These are phyloP conservation scores for Trichophyton equinum DNA, from an alignment of 2,329 filamentous ascomycete species.

Conservation along the genomic window DNA sequence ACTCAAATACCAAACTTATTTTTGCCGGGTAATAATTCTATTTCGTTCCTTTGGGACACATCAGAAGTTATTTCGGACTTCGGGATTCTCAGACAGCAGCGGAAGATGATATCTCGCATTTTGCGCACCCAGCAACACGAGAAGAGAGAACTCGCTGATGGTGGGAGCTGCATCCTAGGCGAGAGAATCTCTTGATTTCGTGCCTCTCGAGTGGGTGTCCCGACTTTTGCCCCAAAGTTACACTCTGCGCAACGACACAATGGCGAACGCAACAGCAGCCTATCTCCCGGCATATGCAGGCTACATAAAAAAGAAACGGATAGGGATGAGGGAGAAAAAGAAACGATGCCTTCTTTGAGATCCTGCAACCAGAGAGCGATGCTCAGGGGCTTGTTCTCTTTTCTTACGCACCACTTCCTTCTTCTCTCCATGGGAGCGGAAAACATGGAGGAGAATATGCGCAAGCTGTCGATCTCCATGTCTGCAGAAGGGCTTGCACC, in stretches of 20 bases:
- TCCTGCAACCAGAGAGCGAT: not conserved
- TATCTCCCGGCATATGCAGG: not conserved
- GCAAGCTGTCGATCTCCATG: not conserved
- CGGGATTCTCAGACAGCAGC: not conserved
- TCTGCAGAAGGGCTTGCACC: not conserved
- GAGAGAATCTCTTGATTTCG: not conserved
- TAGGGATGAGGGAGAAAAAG: not conserved
- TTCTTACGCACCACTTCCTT: not conserved
- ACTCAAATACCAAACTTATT: not conserved
- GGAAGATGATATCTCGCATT: constrained; percentile 3
- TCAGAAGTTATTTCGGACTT: constrained; percentile 1
- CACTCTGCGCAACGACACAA: not conserved
- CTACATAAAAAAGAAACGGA: not conserved
- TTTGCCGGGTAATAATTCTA: not conserved
- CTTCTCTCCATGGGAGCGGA: not conserved
- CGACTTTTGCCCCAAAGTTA: constrained; percentile 1
- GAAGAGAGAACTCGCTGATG: not conserved
- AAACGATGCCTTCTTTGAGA: not conserved
- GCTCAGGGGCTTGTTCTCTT: not conserved
- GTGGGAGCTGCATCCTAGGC: not conserved
- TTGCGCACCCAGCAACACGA: not conserved
- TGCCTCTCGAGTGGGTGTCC: not conserved
- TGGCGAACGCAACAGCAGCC: not conserved
- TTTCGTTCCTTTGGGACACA: not conserved
- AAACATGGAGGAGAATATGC: not conserved